Conservation (phyloP, 2,329 filamentous ascomycete genomes). For the Sarocladium oryzae region DNA sequence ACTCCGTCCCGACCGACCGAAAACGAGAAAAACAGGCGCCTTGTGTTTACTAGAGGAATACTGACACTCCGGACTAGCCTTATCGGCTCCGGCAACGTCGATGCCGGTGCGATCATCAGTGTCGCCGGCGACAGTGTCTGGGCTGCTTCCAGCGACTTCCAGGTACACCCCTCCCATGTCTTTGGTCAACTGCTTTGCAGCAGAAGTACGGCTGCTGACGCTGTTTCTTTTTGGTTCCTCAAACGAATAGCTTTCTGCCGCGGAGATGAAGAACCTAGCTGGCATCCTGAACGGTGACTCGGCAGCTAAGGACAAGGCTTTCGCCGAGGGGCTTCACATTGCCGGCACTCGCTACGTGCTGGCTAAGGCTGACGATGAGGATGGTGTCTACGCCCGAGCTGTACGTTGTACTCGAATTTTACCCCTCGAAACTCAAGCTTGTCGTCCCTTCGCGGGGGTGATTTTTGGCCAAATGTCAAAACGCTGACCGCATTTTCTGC, state of each 20-base stretch:
- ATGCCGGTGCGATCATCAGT: constrained; percentile 82
- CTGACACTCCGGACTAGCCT: constrained; percentile 49
- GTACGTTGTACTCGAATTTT: constrained; percentile 40
- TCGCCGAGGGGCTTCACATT: constrained; percentile 67
- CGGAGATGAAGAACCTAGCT: constrained; percentile 53
- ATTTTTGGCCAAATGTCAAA: not conserved
- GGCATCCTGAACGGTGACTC: constrained; percentile 40
- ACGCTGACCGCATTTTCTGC: not conserved
- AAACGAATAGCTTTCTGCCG: constrained; percentile 29
- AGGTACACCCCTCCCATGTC: constrained; percentile 50
- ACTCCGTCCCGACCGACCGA: constrained; percentile 2
- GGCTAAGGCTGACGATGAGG: constrained; percentile 62
- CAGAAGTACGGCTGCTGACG: not conserved
- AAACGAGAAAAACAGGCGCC: not conserved
- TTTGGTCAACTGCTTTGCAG: not conserved
- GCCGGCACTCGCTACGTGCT: constrained; percentile 72
- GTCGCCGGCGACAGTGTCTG: constrained; percentile 72
- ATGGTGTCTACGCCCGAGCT: constrained; percentile 80
- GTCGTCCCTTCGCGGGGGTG: too few relatives aligned
- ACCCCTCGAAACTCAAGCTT: too few relatives aligned
- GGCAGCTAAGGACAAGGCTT: constrained; percentile 57
- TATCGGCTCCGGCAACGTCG: constrained; percentile 69
- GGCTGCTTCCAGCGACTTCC: constrained; percentile 65
- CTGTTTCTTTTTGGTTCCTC: too few relatives aligned
- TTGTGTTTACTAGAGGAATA: not conserved